Evolutionary conservation across 2,329 filamentous ascomycete genomes (phyloP), one percentile per base, ranked within the genome.

Genomic region (Stachybotrys chartarum): DNA sequence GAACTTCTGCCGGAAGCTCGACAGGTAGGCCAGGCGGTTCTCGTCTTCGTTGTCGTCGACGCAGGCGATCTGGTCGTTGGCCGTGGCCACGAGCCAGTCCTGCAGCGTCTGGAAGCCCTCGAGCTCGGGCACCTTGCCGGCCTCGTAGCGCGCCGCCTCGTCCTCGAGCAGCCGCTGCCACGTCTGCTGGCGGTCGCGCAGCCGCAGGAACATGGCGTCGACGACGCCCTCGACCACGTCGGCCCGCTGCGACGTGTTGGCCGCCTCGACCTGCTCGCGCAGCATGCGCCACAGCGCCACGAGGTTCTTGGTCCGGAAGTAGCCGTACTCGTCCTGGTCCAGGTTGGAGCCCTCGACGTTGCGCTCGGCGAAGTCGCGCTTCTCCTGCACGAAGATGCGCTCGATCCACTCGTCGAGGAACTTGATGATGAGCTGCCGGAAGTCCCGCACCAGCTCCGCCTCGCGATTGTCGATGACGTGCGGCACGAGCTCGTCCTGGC

Each of bases 361-460:
- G 59, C 92, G 85, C 55, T 91, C 85, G 51, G 84, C 77, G 71
- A 99, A 95, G 62, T 90, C 87, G 64, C 86, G 87, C 66, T 82
- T 83, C 72, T 99, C 95, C 49, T 90, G 86, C 8, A 79, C 80
- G 64, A 90, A 91, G 70, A 99, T 97, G 56, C 91, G 86, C 60
- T 95, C 90, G 79, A 97, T 96, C 92, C 94, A 99, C 75, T 97
- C 90, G 69, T 97, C 93, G 57, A 99, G 86, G 58, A 91, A 92
- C 68, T 89, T 90, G 72, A 97, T 94, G 70, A 99, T 97, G 68
- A 97, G 87, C 68, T 91, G 87, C 57, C 93, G 85, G 80, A 97
- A 99, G 68, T 96, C 92, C 53, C 91, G 87, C 54, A 99, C 90
- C 16, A 99, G 81, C 69, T 99, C 94, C 45, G 85, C 81, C 71